Conservation (phyloP, 2,329 filamentous ascomycete genomes). For the Phyllosticta capitalensis region DNA sequence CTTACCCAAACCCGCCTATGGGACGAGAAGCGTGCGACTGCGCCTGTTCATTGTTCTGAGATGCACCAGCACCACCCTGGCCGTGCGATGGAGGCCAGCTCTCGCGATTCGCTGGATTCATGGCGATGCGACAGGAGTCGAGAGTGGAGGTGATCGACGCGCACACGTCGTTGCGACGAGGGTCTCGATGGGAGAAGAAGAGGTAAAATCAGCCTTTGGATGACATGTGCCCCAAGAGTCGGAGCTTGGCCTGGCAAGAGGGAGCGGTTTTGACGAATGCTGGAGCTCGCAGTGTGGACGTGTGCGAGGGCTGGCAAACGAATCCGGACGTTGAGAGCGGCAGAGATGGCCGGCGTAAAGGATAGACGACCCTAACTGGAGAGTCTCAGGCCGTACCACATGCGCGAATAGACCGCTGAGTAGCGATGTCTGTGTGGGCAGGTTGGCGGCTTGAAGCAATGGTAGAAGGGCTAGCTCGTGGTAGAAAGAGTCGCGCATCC, state of each 20-base stretch:
- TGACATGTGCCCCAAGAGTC: slow-evolving; percentile 5
- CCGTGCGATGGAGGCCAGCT: slow-evolving; percentile 37
- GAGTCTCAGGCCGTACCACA: not conserved
- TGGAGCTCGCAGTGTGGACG: slow-evolving; percentile 5
- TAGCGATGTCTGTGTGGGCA: not conserved
- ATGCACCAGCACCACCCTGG: slow-evolving; percentile 38
- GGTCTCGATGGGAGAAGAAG: not conserved
- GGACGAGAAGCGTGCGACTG: slow-evolving; percentile 25
- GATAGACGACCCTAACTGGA: not conserved
- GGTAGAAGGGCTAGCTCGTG: slow-evolving; percentile 8
- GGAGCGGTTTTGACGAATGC: slow-evolving; percentile 3
- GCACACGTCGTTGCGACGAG: not conserved
- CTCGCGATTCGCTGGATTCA: slow-evolving; percentile 34
- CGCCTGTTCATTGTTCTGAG: slow-evolving; percentile 29
- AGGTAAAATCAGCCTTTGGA: slow-evolving; percentile 2
- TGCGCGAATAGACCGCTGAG: slow-evolving; percentile 6
- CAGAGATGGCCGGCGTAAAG: not conserved
- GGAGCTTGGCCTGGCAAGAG: not conserved
- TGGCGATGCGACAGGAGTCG: slow-evolving; percentile 12
- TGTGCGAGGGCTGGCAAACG: not conserved
- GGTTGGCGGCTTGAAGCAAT: not conserved
- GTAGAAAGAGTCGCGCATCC: slow-evolving; percentile 11
- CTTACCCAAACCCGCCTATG: slow-evolving; percentile 27
- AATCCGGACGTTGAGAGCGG: not conserved
- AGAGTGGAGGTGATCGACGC: not conserved